A percentile compares a stretch with the other conserved stretches of the same genome.
Evolutionary conservation across 352 stramenopile genomes (phyloP).

Genomic region (Phytopythium mirpurense): DNA sequence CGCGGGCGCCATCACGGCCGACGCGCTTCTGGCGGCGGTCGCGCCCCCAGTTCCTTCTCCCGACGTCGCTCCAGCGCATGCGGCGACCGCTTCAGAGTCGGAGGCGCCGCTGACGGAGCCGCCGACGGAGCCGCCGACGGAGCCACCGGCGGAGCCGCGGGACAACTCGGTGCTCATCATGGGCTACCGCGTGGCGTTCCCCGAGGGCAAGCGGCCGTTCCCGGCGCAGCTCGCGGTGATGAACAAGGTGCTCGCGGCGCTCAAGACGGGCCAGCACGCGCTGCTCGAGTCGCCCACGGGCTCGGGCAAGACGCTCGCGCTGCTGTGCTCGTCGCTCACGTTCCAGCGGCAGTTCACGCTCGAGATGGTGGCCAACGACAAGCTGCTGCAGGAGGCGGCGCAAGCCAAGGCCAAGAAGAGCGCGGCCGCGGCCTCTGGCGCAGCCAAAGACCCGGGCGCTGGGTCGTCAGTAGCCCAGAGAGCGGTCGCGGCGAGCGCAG

Average conservation of each 20-base stretch:
- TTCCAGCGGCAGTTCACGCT: constrained; percentile 59
- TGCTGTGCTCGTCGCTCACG: constrained; percentile 78
- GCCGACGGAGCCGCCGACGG: no score
- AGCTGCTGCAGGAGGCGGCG: constrained; percentile 11
- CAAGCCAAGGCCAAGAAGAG: constrained; percentile 33
- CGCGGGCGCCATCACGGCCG: not conserved
- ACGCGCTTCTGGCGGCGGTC: not conserved
- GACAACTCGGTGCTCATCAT: constrained; percentile 72
- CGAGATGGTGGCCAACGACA: constrained; percentile 31
- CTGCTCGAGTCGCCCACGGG: constrained; percentile 83
- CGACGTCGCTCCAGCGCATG: not conserved
- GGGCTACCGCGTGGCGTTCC: constrained; percentile 80
- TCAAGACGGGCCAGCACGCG: constrained; percentile 78
- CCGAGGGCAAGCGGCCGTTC: constrained; percentile 75
- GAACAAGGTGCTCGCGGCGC: constrained; percentile 77
- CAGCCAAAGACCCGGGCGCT: no score
- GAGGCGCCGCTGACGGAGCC: not conserved
- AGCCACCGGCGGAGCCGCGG: no score
- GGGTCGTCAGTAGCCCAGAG: constrained; percentile 10
- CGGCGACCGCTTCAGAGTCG: not conserved
- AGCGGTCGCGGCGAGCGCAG: not conserved
- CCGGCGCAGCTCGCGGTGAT: constrained; percentile 83
- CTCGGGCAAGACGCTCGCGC: constrained; percentile 79
- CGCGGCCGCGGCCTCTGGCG: no score
- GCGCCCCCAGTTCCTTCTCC: not conserved